Base-by-base conservation (phyloP, 306 rosid genomes). In the Adenanthera pavonina region DNA sequence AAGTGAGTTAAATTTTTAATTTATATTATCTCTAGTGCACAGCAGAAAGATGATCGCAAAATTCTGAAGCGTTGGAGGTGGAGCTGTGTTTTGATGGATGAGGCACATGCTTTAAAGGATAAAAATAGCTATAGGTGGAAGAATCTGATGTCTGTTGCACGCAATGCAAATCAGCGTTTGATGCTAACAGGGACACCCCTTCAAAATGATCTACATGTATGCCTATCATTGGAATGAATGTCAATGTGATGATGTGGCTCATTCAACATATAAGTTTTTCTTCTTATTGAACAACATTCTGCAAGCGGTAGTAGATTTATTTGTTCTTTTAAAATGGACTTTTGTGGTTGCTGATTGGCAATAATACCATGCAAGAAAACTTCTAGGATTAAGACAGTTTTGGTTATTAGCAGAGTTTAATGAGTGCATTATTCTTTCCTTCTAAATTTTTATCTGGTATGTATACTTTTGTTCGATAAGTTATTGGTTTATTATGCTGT, bases 51-150 rank as follows among this genome's bases (percentile, higher is more conserved):
- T 82, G 99, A 95, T 78, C 98, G 97, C 38, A 95, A 88, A 87
- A 83, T 89, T 79, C 88, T 95, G 80, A 95, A 93, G 89, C 96
- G 97, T 38, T 95, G 97, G 99, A 88, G 72, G 61, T 95, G 98
- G 97, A 95, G 99, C 84, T 92, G 97, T 85, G 98, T 95, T 82
- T 92, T 95, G 75, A 95, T 95, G 99, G 98, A 95, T 17, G 98
- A 95, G 88, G 99, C 99, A 67, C 99, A 95, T 90, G 99, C 97
- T 64, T 88, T 95, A 89, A 95, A 95, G 91, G 97, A 95, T 84
- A 95, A 86, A 86, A 92, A 81, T 82, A 95, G 98, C 86, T 93
- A 86, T 80, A 89, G 99, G 92, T 95, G 98, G 98, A 93, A 95
- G 85, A 95, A 93, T 82, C 87, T 95, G 76, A 95, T 89, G 98